Conservation (phyloP, 176 grass and related monocot species). For the Microstegium vimineum region DNA sequence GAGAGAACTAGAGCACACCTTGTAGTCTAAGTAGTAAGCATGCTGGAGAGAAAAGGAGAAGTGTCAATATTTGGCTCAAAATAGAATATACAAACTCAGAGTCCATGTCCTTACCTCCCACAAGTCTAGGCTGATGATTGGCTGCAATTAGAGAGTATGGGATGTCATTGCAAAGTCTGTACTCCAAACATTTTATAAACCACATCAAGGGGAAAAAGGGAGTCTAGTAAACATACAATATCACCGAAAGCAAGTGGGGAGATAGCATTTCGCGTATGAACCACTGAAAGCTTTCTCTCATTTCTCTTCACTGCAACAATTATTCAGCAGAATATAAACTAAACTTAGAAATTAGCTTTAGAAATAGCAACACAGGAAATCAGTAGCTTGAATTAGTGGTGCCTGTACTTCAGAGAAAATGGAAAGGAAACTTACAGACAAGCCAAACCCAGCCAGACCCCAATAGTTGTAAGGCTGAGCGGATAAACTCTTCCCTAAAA, state of each 20-base stretch:
- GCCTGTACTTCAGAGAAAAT: constrained; percentile 11
- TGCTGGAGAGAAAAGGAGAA: constrained; percentile 55
- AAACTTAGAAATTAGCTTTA: background rate
- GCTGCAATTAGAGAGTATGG: constrained; percentile 49
- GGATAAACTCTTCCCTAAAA: constrained; percentile 79
- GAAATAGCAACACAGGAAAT: background rate
- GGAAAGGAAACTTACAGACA: constrained; percentile 50
- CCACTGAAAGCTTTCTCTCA: constrained; percentile 61
- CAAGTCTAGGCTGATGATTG: constrained; percentile 81
- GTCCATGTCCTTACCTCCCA: constrained; percentile 76
- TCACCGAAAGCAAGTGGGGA: constrained; percentile 82
- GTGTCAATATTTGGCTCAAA: constrained; percentile 30
- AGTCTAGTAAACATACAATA: constrained; percentile 59
- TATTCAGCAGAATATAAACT: background rate
- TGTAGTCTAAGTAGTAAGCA: constrained; percentile 96
- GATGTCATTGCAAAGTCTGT: constrained; percentile 26
- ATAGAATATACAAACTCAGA: background rate
- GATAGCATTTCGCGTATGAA: constrained; percentile 79
- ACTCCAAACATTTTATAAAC: constrained; percentile 6
- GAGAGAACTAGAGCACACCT: constrained; percentile 40
- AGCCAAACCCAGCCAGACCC: constrained; percentile 96
- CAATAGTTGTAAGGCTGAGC: constrained; percentile 47
- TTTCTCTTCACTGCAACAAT: constrained; percentile 55
- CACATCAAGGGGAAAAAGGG: background rate
- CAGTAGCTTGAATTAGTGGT: background rate